Evolutionary conservation across 495 filamentous ascomycete species (phyloP), one percentile per base, ranked within the genome.

Genomic region (Podospora anserina): DNA sequence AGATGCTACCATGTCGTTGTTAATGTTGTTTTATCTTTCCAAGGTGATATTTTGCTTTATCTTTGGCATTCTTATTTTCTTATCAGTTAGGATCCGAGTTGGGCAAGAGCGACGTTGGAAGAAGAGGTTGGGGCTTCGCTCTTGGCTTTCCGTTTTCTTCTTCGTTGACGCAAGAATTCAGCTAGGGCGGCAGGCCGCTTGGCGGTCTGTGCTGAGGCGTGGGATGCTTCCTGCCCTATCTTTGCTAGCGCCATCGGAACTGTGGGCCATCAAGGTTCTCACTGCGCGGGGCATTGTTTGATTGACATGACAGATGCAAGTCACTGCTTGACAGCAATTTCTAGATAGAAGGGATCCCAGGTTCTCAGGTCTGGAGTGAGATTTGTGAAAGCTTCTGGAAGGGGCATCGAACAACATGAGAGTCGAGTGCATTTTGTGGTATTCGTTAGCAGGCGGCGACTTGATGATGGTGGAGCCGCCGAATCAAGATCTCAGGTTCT

Each of bases 81-180:
- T 58, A 20, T 58, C 23, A 6, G 5, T 58, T 20, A 58, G 30
- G 7, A 56, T 56, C 16, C 16, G 20, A 18, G 54, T 56, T 56
- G 54, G 19, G n/a, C 56, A 58, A 20, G 23, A 27, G n/a, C 19
- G 23, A 23, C 1, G 1, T 23, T 23, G 1, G 23, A 20, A 18
- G 54, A 56, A 58, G 56, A 58, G 39, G 39, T 49, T 58, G 56
- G 23, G 23, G 19, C 56, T 58, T 58, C 20, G 2, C 39, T 49
- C 39, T 49, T 49, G 39, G 39, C 39, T 16, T 49, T 49, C 39
- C 13, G 39, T 49, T 49, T 49, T 56, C 54, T 58, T 26, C 55
- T 26, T 20, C 55, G 55, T 19, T 58, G 55, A 58, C 55, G 55
- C 55, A 58, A 58, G 55, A 58, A 58, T 58, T 23, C 55, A 20